Conservation (phyloP, 2,329 filamentous ascomycete genomes). For the Colletotrichum zoysiae region DNA sequence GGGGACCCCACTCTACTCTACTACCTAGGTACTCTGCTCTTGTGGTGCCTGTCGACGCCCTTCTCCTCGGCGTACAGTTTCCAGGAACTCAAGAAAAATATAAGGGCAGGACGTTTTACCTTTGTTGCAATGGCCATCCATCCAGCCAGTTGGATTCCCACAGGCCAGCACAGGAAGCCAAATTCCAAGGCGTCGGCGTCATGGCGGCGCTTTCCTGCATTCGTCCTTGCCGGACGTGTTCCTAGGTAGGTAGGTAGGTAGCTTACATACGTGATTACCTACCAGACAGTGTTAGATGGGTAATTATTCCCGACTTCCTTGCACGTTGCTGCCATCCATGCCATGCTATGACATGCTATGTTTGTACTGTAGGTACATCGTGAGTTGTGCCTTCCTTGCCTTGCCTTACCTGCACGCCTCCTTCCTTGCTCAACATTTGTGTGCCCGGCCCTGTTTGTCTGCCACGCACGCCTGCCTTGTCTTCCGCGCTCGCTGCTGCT, state of each 20-base stretch:
- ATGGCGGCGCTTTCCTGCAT: background rate
- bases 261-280: too few species aligned
- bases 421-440: background rate
- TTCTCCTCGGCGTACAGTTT: background rate
- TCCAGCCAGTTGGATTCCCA: background rate
- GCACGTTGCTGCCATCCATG: background rate
- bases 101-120: background rate
- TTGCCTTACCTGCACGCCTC: constrained; percentile 6
- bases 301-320: background rate
- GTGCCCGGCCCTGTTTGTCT: constrained; percentile 10
- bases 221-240: background rate
- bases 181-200: background rate
- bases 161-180: background rate
- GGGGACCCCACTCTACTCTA: background rate
- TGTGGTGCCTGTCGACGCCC: background rate
- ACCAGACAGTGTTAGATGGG: background rate
- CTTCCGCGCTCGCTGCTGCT: background rate
- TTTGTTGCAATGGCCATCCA: constrained; percentile 9
- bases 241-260: too few species aligned
- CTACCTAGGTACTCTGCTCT: too few species aligned
- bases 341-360: background rate
- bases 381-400: background rate
- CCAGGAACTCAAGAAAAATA: background rate
- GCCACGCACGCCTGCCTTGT: constrained; percentile 11
- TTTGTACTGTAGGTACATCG: too few species aligned